Evolutionary conservation across 1,284 basidiomycete genomes (phyloP).

Genomic region (Fomitiporia mediterranea): DNA sequence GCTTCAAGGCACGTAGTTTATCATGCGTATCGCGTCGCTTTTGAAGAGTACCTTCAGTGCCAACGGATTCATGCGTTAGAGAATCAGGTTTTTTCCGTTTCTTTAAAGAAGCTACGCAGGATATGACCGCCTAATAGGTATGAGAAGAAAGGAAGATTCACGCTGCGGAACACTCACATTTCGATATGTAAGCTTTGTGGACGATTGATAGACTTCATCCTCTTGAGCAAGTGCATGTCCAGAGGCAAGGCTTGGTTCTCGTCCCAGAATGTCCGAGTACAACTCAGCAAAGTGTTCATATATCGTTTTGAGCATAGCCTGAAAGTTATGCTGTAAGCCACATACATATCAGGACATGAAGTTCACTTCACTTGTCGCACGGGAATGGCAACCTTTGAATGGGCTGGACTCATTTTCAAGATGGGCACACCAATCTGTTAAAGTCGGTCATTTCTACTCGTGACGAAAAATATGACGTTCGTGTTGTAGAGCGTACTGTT

Average conservation of each 20-base stretch:
- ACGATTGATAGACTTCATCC: slow-evolving; percentile 65
- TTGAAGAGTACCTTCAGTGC: slow-evolving; percentile 68
- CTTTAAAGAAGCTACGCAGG: slow-evolving; percentile 67
- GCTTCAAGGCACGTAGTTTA: slow-evolving; percentile 48
- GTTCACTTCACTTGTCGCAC: slow-evolving; percentile 57
- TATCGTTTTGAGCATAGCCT: slow-evolving; percentile 69
- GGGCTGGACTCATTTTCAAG: slow-evolving; percentile 57
- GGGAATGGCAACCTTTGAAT: slow-evolving; percentile 59
- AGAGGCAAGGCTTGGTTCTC: slow-evolving; percentile 54
- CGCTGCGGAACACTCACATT: too few species aligned
- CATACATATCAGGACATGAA: background rate
- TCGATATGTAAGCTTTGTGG: slow-evolving; percentile 73
- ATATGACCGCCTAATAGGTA: slow-evolving; percentile 59
- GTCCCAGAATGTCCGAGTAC: slow-evolving; percentile 49
- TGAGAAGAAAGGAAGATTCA: slow-evolving; percentile 5
- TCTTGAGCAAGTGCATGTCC: slow-evolving; percentile 78
- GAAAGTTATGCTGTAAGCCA: slow-evolving; percentile 12
- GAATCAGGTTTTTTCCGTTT: slow-evolving; percentile 61
- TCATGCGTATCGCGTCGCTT: slow-evolving; percentile 57
- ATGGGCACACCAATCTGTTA: slow-evolving; percentile 59
- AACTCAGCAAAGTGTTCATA: slow-evolving; percentile 67
- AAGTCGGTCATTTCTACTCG: too few species aligned
- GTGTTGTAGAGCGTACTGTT: slow-evolving; percentile 1
- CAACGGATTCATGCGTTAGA: slow-evolving; percentile 68
- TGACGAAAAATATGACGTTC: too few species aligned